phyloP scores from a whole-genome alignment of 257 asterid species.

The Solanum phureja region DNA sequence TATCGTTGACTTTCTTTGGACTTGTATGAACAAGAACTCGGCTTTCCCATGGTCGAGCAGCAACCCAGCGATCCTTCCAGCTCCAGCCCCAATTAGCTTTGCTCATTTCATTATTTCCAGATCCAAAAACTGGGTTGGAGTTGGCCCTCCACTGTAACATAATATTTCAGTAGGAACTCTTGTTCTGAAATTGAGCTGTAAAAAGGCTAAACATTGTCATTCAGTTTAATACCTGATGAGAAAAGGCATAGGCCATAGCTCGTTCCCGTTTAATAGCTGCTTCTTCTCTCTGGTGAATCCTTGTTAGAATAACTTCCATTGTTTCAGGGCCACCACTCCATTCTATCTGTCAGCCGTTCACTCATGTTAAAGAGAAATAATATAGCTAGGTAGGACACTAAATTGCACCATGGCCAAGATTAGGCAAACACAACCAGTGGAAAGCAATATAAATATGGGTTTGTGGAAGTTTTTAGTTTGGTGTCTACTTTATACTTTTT shows the following conservation, averaged over 20 bases:
- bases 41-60: constrained; percentile 98
- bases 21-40: constrained; percentile 36
- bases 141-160: constrained; percentile 84
- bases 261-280: constrained; percentile 88
- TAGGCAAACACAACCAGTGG: background rate
- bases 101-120: constrained; percentile 39
- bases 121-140: constrained; percentile 38
- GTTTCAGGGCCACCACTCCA: constrained; percentile 83
- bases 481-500: background rate
- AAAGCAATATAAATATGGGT: background rate
- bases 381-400: background rate
- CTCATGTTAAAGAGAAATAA: background rate
- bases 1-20: constrained; percentile 37
- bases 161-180: background rate
- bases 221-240: constrained; percentile 61
- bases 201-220: background rate
- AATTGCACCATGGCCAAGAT: background rate
- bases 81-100: constrained; percentile 95
- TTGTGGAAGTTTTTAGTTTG: background rate
- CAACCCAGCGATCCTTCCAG: constrained; percentile 94
- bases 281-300: constrained; percentile 85
- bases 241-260: constrained; percentile 86
- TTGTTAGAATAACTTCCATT: constrained; percentile 60
- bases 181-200: background rate
- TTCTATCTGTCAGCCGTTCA: constrained; percentile 52